Conservation (phyloP, 2,329 filamentous ascomycete species). For the Ophiostoma sp. region DNA sequence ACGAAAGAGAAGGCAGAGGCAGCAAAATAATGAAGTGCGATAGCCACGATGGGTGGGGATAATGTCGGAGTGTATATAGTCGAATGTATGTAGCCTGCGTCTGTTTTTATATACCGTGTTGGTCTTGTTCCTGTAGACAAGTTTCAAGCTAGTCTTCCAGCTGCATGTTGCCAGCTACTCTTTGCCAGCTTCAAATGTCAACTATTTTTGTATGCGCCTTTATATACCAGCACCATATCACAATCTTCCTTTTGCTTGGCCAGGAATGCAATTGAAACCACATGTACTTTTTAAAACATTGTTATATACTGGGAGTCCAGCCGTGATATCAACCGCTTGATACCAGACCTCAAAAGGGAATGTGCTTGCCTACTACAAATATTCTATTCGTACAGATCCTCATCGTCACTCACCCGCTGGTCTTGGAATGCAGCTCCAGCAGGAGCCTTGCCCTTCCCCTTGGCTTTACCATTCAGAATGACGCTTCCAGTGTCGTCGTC, state of each 20-base stretch:
- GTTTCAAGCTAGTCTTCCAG: neutral
- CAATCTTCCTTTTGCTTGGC: too few relatives aligned
- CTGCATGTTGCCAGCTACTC: neutral
- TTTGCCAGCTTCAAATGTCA: too few relatives aligned
- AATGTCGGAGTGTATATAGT: neutral
- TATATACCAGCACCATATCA: too few relatives aligned
- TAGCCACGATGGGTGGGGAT: neutral
- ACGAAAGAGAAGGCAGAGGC: neutral
- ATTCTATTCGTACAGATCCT: constrained; percentile 46
- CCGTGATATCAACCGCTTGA: neutral
- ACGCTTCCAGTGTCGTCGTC: constrained; percentile 34
- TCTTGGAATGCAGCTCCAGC: constrained; percentile 40
- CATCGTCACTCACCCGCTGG: constrained; percentile 52
- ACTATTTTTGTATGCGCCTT: too few relatives aligned
- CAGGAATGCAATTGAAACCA: neutral
- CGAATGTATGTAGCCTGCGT: constrained; percentile 2
- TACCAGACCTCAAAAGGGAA: too few relatives aligned
- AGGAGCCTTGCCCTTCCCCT: constrained; percentile 50
- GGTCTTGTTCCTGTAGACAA: neutral
- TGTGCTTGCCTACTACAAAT: too few relatives aligned
- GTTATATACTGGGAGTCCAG: neutral
- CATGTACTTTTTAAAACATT: neutral
- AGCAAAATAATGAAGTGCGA: neutral
- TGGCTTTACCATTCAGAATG: constrained; percentile 34
- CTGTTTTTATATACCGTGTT: neutral